Base-by-base conservation (phyloP, 2,329 filamentous ascomycete genomes). In the Zymoseptoria brevis region DNA sequence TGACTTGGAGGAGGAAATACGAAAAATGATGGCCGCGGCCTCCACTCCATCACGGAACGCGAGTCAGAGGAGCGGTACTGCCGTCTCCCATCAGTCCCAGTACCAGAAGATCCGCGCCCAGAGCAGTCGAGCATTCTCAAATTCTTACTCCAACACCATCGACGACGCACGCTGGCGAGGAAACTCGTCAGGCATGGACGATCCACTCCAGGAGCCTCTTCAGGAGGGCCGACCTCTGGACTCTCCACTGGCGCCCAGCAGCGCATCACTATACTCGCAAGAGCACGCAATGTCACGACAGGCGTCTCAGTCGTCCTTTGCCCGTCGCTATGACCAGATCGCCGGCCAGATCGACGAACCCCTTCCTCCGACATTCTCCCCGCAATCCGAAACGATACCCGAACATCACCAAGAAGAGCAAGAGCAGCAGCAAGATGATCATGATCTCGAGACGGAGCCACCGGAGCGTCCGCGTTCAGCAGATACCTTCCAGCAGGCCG, bases 1-100 rank as follows among this genome's bases (percentile, higher is more conserved):
- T 62, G 89, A 88, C 62, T 88, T 91, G 69, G 87, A 88, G 67
- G 84, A 88, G 76, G 87, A 89, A 66, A 92, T 91, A 67, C 83
- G 87, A 60, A 84, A 87, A 68, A 79, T 90, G 64, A 85, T 89
- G 73, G 79, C 84, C 61, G 85, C 58, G 11, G 57, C 60, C 55
- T 58, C 62, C 35, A 70, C 67, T 58, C 60, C 67, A 5, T 50
- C 50, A 41, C 51, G 59, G 9, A 19, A 54, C 55, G n/a, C 56
- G 56, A 24, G 63, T 67, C 60, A 69, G 61, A 29, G 51, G 19
- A 53, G 50, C 50, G 11, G 50, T 22, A 52, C 67, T 64, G 26
- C 64, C 69, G 35, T 62, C 66, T 60, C 63, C 58, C 54, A 54
- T 52, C 21, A 24, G 57, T 19, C 58, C 54, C 63, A 35, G 64